Evolutionary conservation across 129 eudicot genomes (phyloP).

Genomic region (Centella asiatica): DNA sequence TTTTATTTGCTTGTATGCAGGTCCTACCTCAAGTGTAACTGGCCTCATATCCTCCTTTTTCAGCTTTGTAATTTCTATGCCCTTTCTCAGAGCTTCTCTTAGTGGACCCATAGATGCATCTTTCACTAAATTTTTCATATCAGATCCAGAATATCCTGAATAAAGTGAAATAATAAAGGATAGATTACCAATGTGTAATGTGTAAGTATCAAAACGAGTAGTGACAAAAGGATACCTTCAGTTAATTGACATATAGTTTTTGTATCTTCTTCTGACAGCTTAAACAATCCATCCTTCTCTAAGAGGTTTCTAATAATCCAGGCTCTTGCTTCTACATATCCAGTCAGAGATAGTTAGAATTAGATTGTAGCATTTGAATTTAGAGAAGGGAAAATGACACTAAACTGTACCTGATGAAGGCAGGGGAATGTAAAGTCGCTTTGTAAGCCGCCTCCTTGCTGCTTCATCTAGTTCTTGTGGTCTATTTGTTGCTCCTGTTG

Average conservation of each 20-base stretch:
- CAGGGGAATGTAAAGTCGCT: conserved; percentile 88
- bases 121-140: conserved; percentile 96
- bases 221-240: conserved; percentile 40
- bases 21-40: conserved; percentile 57
- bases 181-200: not conserved
- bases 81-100: conserved; percentile 79
- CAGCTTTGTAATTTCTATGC: conserved; percentile 65
- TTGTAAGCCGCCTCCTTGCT: conserved; percentile 96
- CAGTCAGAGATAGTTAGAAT: conserved; percentile 15
- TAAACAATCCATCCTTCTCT: conserved; percentile 76
- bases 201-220: not conserved
- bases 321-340: conserved; percentile 69
- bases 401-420: conserved; percentile 71
- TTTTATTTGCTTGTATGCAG: not conserved
- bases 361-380: not conserved
- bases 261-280: conserved; percentile 64
- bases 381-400: not conserved
- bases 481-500: conserved; percentile 93
- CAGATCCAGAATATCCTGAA: conserved; percentile 95
- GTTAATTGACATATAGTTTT: conserved; percentile 59
- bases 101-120: conserved; percentile 99
- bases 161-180: conserved; percentile 3
- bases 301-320: conserved; percentile 74
- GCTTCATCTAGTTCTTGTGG: conserved; percentile 99
- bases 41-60: conserved; percentile 88